phyloP scores from a whole-genome alignment of 1,284 basidiomycete genomes.

The Trametes pubescens region DNA sequence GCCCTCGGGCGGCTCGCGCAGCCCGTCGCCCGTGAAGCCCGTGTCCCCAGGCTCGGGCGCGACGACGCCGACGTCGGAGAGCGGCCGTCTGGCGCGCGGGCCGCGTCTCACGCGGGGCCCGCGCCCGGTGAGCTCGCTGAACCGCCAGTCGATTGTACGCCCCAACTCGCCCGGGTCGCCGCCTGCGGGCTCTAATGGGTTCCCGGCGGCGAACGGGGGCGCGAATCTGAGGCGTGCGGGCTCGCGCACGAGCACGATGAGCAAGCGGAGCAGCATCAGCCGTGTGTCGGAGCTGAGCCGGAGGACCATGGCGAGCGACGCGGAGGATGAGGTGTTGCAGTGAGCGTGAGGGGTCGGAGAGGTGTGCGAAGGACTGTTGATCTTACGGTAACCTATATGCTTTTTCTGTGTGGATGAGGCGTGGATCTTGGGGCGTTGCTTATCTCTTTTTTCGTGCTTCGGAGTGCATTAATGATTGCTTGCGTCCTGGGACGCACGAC shows the following conservation, averaged over 20 bases:
- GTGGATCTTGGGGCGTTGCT: background rate
- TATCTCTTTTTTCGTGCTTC: background rate
- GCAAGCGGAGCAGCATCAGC: constrained; percentile 49
- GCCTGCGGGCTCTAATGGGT: constrained; percentile 27
- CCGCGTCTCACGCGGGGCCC: constrained; percentile 59
- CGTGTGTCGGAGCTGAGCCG: constrained; percentile 68
- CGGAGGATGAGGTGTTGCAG: constrained; percentile 73
- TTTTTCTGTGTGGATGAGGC: background rate
- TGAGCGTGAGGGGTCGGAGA: constrained; percentile 7
- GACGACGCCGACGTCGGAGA: constrained; percentile 49
- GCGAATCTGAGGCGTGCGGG: constrained; percentile 34
- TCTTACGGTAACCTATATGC: constrained; percentile 9
- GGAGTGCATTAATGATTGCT: constrained; percentile 1
- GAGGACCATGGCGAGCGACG: constrained; percentile 82
- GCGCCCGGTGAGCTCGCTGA: constrained; percentile 59
- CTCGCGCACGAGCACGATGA: constrained; percentile 39
- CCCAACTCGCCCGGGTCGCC: constrained; percentile 42
- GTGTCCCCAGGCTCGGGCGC: constrained; percentile 46
- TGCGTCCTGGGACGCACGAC: constrained; percentile 4
- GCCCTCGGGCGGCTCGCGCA: constrained; percentile 45
- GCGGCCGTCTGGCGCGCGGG: constrained; percentile 52
- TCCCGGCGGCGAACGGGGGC: constrained; percentile 20
- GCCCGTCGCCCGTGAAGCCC: constrained; percentile 48
- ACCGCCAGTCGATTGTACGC: constrained; percentile 48
- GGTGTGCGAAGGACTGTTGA: background rate